These are phyloP conservation scores for Gymnopilus dilepis DNA, from an alignment of 768 basidiomycete genomes.

Conservation along the genomic window DNA sequence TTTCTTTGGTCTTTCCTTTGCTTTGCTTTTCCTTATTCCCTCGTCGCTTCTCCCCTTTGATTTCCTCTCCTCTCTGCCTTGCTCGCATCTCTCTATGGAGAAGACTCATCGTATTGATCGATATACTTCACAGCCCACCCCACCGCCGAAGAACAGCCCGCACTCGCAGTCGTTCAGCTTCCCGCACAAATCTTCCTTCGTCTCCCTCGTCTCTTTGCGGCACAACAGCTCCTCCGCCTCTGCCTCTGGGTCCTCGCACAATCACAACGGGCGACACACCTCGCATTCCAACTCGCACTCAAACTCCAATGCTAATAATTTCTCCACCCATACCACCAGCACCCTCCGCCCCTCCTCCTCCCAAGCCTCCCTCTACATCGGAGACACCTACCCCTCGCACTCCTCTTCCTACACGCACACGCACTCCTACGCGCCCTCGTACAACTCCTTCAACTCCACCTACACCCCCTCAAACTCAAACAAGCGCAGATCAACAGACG, in stretches of 20 bases:
- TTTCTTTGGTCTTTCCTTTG: not conserved
- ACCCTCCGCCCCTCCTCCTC: constrained; percentile 39
- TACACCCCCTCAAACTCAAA: constrained; percentile 5
- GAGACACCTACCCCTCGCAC: too few relatives aligned
- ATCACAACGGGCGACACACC: too few relatives aligned
- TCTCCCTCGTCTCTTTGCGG: constrained; percentile 41
- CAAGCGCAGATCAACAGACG: constrained; percentile 38
- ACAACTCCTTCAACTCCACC: not conserved
- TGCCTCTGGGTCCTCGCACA: constrained; percentile 23
- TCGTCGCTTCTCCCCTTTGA: too few relatives aligned
- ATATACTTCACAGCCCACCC: constrained; percentile 43
- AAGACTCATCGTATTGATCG: too few relatives aligned
- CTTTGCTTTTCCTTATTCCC: not conserved
- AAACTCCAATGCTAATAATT: not conserved
- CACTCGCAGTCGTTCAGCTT: constrained; percentile 42
- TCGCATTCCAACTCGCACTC: too few relatives aligned
- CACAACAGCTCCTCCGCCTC: constrained; percentile 37
- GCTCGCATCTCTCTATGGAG: too few relatives aligned
- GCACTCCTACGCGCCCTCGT: too few relatives aligned
- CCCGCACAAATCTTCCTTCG: constrained; percentile 44
- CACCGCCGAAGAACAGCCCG: constrained; percentile 44
- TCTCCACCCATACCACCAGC: not conserved
- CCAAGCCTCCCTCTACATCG: constrained; percentile 37
- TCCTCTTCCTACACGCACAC: too few relatives aligned
- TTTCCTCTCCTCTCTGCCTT: too few relatives aligned